Percentiles rank a stretch among this genome's conserved stretches.
Conservation (phyloP, 2,329 filamentous ascomycete species). For the Dactylonectria estremocensis region DNA sequence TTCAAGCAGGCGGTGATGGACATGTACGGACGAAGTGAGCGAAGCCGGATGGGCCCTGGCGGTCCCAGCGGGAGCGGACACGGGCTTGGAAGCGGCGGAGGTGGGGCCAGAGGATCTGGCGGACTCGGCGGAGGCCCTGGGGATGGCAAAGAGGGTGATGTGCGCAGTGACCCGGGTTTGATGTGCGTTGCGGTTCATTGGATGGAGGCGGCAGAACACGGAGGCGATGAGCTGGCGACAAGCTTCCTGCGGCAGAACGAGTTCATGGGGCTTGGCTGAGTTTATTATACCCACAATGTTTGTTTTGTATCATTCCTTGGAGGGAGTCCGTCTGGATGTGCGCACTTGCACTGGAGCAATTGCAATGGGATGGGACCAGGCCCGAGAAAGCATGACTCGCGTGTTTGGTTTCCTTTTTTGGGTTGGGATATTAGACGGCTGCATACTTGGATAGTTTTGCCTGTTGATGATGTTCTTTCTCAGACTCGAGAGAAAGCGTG, state of each 20-base stretch:
- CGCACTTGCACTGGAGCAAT: conserved; percentile 25
- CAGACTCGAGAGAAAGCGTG: conserved; percentile 31
- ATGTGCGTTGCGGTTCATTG: conserved; percentile 98
- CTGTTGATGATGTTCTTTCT: conserved; percentile 22
- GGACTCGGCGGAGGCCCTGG: conserved; percentile 42
- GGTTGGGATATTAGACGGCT: conserved; percentile 28
- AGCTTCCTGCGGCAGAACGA: conserved; percentile 83
- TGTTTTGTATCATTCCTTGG: conserved; percentile 39
- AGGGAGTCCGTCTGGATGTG: conserved; percentile 27
- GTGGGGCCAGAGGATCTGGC: conserved; percentile 42
- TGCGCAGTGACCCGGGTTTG: conserved; percentile 83
- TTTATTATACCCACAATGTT: conserved; percentile 47
- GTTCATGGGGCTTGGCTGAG: conserved; percentile 54
- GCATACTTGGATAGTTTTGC: conserved; percentile 23
- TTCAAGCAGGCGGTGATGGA: conserved; percentile 93
- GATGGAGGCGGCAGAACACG: conserved; percentile 91
- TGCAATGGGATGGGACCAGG: conserved; percentile 11
- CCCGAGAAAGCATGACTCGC: conserved; percentile 17
- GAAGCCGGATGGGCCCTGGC: conserved; percentile 42
- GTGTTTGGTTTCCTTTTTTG: conserved; percentile 28
- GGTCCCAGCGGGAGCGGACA: conserved; percentile 41
- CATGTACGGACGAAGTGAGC: conserved; percentile 66
- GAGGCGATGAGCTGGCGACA: conserved; percentile 88
- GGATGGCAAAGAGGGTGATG: conserved; percentile 59
- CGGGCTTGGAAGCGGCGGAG: conserved; percentile 45